A percentile compares a stretch with the other conserved stretches of the same genome.
Conservation (phyloP, 257 asterid species). For the Primulina tabacum region DNA sequence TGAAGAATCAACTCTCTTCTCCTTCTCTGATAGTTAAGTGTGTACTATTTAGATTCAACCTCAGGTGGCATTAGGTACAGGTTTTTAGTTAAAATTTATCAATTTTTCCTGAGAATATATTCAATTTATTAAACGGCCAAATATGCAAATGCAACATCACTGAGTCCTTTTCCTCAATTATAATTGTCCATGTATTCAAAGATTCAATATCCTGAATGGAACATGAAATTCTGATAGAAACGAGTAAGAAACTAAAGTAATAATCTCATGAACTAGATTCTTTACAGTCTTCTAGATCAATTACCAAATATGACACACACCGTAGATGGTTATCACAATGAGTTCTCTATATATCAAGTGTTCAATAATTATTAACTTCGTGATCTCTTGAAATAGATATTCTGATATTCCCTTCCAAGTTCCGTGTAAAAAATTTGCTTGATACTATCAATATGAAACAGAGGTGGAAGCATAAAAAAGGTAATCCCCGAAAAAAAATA, state of each 20-base stretch:
- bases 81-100: slow-evolving; percentile 6
- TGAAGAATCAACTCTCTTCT: not conserved
- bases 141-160: not conserved
- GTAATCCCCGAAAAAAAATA: too few species aligned
- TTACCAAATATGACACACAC: not conserved
- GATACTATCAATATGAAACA: not conserved
- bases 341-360: not conserved
- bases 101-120: not conserved
- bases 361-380: not conserved
- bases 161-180: not conserved
- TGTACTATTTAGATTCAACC: not conserved
- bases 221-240: not conserved
- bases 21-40: not conserved
- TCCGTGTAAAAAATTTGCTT: not conserved
- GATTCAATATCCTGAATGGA: not conserved
- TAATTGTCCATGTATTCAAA: not conserved
- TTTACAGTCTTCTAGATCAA: not conserved
- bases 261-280: not conserved
- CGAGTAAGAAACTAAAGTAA: not conserved
- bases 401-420: slow-evolving; percentile 7
- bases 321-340: not conserved
- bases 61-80: slow-evolving; percentile 4
- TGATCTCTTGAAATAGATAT: slow-evolving; percentile 8
- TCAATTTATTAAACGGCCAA: not conserved
- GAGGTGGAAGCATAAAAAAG: too few species aligned